A percentile compares a stretch with the other conserved stretches of the same genome.
Conservation (phyloP, 129 eudicot genomes). For the Kitagawia praeruptora region DNA sequence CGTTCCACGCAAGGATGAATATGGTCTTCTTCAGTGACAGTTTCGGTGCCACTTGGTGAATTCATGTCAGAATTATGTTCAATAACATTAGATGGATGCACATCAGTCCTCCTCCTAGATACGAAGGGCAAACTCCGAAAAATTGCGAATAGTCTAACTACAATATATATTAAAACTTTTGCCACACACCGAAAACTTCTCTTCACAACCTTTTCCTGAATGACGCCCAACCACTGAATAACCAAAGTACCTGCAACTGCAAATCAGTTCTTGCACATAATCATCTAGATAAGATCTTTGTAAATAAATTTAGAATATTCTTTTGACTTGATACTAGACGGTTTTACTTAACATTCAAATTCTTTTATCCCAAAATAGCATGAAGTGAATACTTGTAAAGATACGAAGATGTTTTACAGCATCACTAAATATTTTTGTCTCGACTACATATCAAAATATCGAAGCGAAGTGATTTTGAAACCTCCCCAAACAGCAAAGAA, state of each 20-base stretch:
- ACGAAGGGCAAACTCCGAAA: conserved; percentile 32
- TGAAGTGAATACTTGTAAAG: not conserved
- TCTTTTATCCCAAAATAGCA: not conserved
- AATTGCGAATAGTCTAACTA: conserved; percentile 30
- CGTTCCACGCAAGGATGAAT: conserved; percentile 65
- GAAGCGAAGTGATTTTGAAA: not conserved
- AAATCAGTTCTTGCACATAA: not conserved
- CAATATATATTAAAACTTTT: conserved; percentile 33
- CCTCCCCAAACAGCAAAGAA: not conserved
- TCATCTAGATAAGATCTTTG: not conserved
- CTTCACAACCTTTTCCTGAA: conserved; percentile 51
- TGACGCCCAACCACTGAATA: conserved; percentile 29
- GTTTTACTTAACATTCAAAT: not conserved
- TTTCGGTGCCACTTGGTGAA: conserved; percentile 24
- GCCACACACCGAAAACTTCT: conserved; percentile 41
- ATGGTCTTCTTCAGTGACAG: conserved; percentile 26
- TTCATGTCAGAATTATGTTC: conserved; percentile 24
- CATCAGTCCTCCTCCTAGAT: conserved; percentile 37
- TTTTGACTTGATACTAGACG: not conserved
- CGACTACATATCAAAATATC: not conserved
- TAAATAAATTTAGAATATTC: not conserved
- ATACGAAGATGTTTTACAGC: not conserved
- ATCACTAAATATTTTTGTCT: not conserved
- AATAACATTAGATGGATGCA: conserved; percentile 38
- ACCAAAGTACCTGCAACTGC: conserved; percentile 29